Base-by-base conservation (phyloP, 2,329 filamentous ascomycete genomes). In the Monilinia polystroma region DNA sequence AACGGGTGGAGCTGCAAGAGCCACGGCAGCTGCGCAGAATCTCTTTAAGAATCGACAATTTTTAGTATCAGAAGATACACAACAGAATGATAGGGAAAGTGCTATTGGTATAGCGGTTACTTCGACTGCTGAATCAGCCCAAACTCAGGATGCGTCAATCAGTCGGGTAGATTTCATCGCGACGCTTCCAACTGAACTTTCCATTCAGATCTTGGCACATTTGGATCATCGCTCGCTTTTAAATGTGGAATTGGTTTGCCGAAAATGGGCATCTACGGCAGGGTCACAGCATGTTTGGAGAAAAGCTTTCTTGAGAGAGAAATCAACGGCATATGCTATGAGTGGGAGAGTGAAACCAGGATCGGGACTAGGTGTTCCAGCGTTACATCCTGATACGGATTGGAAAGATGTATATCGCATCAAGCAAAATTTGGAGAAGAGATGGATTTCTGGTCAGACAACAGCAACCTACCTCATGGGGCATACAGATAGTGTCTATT, bases 401-500 rank as follows among this genome's bases (percentile, higher is more conserved):
- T 99, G 93, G 92, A 92, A 90, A 79, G 85, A 87, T 71, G 91
- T 97, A 76, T 97, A 93, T 77, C 83, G 87, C 72, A 89, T 91
- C 55, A 89, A 91, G 72, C 85, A 88, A 68, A 85, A 90, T 69
- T 84, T 99, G 69, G 89, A 92, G 72, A 81, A 83, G 71, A 87
- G 91, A 70, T 99, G 95, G 95, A 88, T 86, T 73, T 81, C 88
- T 62, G 90, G 91, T 66, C 88, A 89, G 71, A 91, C 93, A 11
- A 89, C 87, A 56, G 89, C 92, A 0, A 87, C 96, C 66, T 98
- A 97, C 77, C 84, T 99, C 29, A 92, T 95, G 73, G 95, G 95
- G 2, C 95, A 99, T 77, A 88, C 89, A 35, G 95, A 99, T 77
- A 97, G 93, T 71, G 96, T 99, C 67, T 99, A 99, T 80, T 99